phyloP scores from a whole-genome alignment of 2,329 filamentous ascomycete species.

The Cladosporium velox region DNA sequence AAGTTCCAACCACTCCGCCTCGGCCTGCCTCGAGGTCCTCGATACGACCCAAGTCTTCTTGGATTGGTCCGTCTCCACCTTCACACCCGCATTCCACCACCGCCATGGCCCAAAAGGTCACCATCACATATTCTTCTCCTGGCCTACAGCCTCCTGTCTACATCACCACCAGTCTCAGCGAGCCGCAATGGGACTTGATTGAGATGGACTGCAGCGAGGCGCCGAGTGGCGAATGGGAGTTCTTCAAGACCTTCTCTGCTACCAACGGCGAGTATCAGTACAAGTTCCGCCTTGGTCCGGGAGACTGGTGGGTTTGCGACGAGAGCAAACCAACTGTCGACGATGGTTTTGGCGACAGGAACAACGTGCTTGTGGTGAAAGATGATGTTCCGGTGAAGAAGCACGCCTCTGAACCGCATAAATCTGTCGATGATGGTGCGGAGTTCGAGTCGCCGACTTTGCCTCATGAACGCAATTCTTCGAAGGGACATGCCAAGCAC shows the following conservation, averaged over 20 bases:
- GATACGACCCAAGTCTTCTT: slow-evolving; percentile 27
- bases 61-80: slow-evolving; percentile 34
- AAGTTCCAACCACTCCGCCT: neutral
- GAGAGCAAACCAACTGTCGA: slow-evolving; percentile 59
- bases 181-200: slow-evolving; percentile 65
- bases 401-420: slow-evolving; percentile 9
- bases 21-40: neutral
- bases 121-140: slow-evolving; percentile 62
- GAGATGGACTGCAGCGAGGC: slow-evolving; percentile 62
- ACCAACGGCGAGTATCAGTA: slow-evolving; percentile 67
- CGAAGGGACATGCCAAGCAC: neutral
- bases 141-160: slow-evolving; percentile 68
- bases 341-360: slow-evolving; percentile 55
- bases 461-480: slow-evolving; percentile 2
- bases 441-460: slow-evolving; percentile 4
- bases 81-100: slow-evolving; percentile 23
- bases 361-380: slow-evolving; percentile 49
- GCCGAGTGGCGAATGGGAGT: slow-evolving; percentile 47
- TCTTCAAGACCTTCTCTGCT: slow-evolving; percentile 57
- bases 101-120: slow-evolving; percentile 46
- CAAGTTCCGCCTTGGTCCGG: slow-evolving; percentile 69
- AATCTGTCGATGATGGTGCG: slow-evolving; percentile 1
- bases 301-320: slow-evolving; percentile 71
- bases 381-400: slow-evolving; percentile 19
- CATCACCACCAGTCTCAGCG: slow-evolving; percentile 68